These are phyloP conservation scores for Actinomortierella ambigua DNA, from an alignment of 371 early-diverging fungal species.

Conservation along the genomic window DNA sequence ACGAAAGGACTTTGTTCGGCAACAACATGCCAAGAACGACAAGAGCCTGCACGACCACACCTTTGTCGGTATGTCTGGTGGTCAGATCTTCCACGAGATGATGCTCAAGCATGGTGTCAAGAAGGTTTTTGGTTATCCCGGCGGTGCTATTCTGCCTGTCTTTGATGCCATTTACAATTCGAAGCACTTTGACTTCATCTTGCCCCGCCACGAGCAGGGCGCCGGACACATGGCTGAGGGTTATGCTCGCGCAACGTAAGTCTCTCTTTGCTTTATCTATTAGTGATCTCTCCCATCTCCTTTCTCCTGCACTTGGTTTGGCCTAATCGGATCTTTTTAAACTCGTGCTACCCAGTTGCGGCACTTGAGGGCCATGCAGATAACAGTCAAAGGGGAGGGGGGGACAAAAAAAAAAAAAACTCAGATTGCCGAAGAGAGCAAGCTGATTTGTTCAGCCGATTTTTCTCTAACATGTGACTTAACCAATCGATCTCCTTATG, in stretches of 20 bases:
- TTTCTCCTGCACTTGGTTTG: background rate
- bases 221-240: constrained; percentile 99
- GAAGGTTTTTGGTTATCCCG: constrained; percentile 96
- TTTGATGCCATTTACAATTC: constrained; percentile 97
- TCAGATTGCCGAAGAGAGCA: background rate
- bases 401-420: constrained; percentile 5
- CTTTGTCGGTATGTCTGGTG: constrained; percentile 96
- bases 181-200: constrained; percentile 90
- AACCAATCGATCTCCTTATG: constrained; percentile 7
- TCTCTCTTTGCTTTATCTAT: constrained; percentile 3
- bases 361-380: background rate
- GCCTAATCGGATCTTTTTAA: background rate
- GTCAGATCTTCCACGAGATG: constrained; percentile 98
- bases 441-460: too few species aligned
- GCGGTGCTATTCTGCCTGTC: constrained; percentile 96
- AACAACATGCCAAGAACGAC: constrained; percentile 9
- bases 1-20: constrained; percentile 22
- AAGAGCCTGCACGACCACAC: constrained; percentile 63
- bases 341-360: constrained; percentile 1
- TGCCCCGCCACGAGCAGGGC: constrained; percentile 97
- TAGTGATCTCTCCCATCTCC: background rate
- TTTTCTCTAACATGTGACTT: too few species aligned
- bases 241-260: constrained; percentile 91
- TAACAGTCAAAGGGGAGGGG: too few species aligned
- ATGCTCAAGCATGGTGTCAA: constrained; percentile 93